phyloP scores from a whole-genome alignment of 208 protist species.

The Trypanosoma boissoni region DNA sequence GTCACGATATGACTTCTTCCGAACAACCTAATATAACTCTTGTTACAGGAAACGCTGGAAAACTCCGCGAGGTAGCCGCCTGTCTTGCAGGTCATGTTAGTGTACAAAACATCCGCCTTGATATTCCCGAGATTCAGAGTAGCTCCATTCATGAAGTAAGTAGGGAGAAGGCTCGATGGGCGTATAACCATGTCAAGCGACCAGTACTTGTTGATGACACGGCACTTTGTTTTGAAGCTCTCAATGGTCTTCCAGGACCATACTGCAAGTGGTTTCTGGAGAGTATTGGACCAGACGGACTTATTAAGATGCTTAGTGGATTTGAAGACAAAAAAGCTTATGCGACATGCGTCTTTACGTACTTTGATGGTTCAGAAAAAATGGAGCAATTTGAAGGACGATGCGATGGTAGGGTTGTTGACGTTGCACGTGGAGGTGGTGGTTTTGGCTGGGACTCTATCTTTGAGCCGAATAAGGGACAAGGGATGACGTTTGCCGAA shows the following conservation, averaged over 20 bases:
- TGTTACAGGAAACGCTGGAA: constrained; percentile 98
- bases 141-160: constrained; percentile 87
- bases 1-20: background rate
- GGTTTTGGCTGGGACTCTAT: constrained; percentile 96
- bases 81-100: constrained; percentile 69
- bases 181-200: constrained; percentile 51
- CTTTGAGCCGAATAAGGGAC: constrained; percentile 89
- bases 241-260: constrained; percentile 95
- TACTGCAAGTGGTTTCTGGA: constrained; percentile 99
- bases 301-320: constrained; percentile 91
- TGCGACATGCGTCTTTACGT: constrained; percentile 74
- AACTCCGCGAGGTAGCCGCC: constrained; percentile 92
- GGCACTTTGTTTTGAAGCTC: constrained; percentile 95
- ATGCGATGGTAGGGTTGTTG: constrained; percentile 63
- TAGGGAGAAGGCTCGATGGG: constrained; percentile 90
- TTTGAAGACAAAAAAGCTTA: constrained; percentile 78
- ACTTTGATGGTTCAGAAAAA: constrained; percentile 20
- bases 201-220: constrained; percentile 96
- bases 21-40: constrained; percentile 41
- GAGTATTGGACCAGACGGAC: constrained; percentile 81
- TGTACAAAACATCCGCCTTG: constrained; percentile 58
- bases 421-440: constrained; percentile 53
- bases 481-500: constrained; percentile 86
- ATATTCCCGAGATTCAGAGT: constrained; percentile 96
- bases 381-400: constrained; percentile 71